Percentiles rank a stretch among this genome's conserved stretches.
Conservation (phyloP, 306 rosid species). For the Citrullus mucosospermus region DNA sequence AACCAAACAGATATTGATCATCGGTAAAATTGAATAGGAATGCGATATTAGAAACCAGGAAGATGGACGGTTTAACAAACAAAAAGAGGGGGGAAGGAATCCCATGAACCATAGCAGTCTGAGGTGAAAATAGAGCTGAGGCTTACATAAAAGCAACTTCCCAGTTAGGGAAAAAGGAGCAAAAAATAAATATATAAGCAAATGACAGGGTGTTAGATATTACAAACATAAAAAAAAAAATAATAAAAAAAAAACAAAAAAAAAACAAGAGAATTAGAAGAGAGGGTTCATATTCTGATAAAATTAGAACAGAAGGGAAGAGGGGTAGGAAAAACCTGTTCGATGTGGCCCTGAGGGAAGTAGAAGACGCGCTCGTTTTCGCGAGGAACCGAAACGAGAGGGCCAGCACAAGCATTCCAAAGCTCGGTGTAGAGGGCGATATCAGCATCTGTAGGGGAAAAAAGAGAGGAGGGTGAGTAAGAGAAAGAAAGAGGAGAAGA, state of each 20-base stretch:
- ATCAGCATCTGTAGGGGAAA: conserved; percentile 41
- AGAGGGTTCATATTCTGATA: background rate
- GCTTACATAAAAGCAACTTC: background rate
- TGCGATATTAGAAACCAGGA: background rate
- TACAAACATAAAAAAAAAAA: background rate
- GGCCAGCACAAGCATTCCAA: conserved; percentile 99
- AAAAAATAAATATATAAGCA: background rate
- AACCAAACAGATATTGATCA: background rate
- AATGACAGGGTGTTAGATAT: background rate
- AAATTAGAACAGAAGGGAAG: background rate
- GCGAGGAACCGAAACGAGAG: conserved; percentile 80
- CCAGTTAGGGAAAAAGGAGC: background rate
- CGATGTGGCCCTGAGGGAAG: conserved; percentile 98
- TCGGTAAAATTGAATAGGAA: background rate
- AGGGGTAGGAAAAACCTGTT: conserved; percentile 38
- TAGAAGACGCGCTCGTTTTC: conserved; percentile 72
- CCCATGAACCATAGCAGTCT: background rate
- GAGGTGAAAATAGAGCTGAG: background rate
- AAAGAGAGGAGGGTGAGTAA: background rate
- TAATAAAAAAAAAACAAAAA: background rate
- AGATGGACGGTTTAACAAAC: background rate
- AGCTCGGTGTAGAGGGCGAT: conserved; percentile 73
- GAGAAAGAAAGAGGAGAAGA: background rate
- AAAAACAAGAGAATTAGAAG: background rate
- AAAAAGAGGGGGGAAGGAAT: background rate